Evolutionary conservation across 495 filamentous ascomycete species (phyloP).

Genomic region (Articulospora tetracladia): DNA sequence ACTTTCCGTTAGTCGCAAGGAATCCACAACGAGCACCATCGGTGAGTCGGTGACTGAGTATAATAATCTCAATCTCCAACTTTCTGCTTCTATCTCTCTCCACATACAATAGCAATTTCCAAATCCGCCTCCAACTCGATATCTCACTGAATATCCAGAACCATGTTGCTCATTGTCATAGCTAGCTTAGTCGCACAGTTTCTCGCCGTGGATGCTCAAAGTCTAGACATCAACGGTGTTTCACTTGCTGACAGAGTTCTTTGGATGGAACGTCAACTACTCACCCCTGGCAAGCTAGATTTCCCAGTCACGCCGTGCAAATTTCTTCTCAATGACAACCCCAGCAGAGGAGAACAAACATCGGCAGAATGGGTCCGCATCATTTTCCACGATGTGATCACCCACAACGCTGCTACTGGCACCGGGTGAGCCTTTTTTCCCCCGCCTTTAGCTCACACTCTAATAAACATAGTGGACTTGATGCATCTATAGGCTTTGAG

Average conservation of each 20-base stretch:
- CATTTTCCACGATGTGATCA: constrained; percentile 36
- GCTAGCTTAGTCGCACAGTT: neutral
- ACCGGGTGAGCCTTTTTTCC: constrained; percentile 15
- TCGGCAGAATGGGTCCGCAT: constrained; percentile 43
- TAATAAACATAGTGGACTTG: constrained; percentile 25
- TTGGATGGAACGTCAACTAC: neutral
- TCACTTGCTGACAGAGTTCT: constrained; percentile 1
- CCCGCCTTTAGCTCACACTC: neutral
- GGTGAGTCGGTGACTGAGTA: too few relatives aligned
- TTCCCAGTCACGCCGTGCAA: constrained; percentile 1
- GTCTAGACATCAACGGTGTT: constrained; percentile 1
- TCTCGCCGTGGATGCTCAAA: neutral
- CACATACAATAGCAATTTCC: too few relatives aligned
- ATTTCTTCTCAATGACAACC: neutral
- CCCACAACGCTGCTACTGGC: constrained; percentile 24
- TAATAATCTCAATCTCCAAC: too few relatives aligned
- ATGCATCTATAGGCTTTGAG: constrained; percentile 33
- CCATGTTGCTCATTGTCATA: neutral
- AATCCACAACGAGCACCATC: too few relatives aligned
- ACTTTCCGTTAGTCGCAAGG: too few relatives aligned
- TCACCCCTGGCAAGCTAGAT: neutral
- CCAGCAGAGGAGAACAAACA: constrained; percentile 15
- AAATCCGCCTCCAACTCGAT: too few relatives aligned
- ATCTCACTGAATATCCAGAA: too few relatives aligned
- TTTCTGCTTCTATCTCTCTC: too few relatives aligned